These are phyloP conservation scores for Mucor lusitanicus DNA, from an alignment of 371 early-diverging fungal species.

Conservation along the genomic window DNA sequence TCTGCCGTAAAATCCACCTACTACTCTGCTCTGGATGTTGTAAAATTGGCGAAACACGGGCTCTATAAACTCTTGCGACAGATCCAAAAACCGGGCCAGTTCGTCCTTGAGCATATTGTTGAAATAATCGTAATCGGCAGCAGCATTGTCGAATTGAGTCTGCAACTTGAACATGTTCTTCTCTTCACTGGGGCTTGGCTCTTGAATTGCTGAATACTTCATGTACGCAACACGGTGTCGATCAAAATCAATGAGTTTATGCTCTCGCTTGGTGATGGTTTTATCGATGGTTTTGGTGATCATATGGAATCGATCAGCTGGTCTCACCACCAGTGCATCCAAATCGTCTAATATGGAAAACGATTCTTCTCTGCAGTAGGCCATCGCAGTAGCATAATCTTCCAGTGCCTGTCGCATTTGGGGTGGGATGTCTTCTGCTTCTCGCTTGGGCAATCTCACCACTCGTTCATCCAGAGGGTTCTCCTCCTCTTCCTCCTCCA, in stretches of 20 bases:
- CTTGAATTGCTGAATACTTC: slow-evolving; percentile 63
- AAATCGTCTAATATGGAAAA: slow-evolving; percentile 63
- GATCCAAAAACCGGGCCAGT: slow-evolving; percentile 64
- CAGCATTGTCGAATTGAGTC: slow-evolving; percentile 65
- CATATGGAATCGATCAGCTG: slow-evolving; percentile 57
- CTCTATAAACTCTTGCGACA: slow-evolving; percentile 62
- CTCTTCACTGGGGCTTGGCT: slow-evolving; percentile 65
- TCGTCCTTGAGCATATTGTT: slow-evolving; percentile 70
- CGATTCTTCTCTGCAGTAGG: slow-evolving; percentile 48
- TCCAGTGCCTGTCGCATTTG: slow-evolving; percentile 52
- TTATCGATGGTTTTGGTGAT: slow-evolving; percentile 66
- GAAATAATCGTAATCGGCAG: slow-evolving; percentile 71
- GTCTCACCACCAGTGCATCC: slow-evolving; percentile 64
- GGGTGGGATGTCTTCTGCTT: slow-evolving; percentile 29
- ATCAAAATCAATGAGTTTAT: slow-evolving; percentile 82
- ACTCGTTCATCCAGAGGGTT: neutral
- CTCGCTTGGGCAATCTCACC: slow-evolving; percentile 21
- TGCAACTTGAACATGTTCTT: slow-evolving; percentile 69
- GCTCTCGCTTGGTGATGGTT: slow-evolving; percentile 72
- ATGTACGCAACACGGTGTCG: slow-evolving; percentile 62
- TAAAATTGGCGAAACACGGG: slow-evolving; percentile 76
- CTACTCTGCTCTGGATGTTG: slow-evolving; percentile 64
- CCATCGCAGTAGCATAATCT: slow-evolving; percentile 54
- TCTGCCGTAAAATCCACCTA: slow-evolving; percentile 49
- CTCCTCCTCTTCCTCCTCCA: neutral